Evolutionary conservation across 129 eudicot genomes (phyloP), one percentile per base, ranked within the genome.

Genomic region (Saussurea involucrata): DNA sequence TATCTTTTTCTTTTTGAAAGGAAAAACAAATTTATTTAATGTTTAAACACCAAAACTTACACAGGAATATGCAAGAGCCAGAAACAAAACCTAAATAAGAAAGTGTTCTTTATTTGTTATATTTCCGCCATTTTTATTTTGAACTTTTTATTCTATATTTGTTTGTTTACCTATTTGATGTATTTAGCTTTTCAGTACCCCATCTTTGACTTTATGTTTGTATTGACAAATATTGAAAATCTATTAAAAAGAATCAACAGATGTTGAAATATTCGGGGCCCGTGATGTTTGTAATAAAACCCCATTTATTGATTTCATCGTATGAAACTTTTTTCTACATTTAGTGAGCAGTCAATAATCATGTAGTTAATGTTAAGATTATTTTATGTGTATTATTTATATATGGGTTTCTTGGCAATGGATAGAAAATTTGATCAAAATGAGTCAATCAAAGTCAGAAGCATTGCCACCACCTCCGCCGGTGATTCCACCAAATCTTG

Each of bases 391-490:
- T 36, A 36, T 36, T 2, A 9, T 66, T 6, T 21, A 5, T 49
- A 15, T 10, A 18, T 76, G 8, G 1, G 1, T 31, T 72, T 72
- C 24, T 17, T 63, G 61, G 10, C n/a, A 37, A 18, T 58, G 17
- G 21, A 31, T 58, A 79, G 78, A 55, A 8, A 79, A 44, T 22
- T 53, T 17, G 22, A 31, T 15, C 20, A 25, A 17, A 64, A 76
- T 82, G 85, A 55, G 72, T 81, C 34, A 6, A 24, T 65, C 78
- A n/a, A 22, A 66, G 33, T 3, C 80, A 1, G 74, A 68, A 29
- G 0, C 69, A 15, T 25, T 74, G 17, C 75, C 89, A 6, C 86
- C 85, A 28, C 89, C 90, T 21, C 93, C 93, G 2, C 86, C 89
- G 0, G 55, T 76, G 27, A 58, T 82, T 65, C 86, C 87, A 58